Conservation (phyloP, 441 rosid species). For the Syzygium syzygioides region DNA sequence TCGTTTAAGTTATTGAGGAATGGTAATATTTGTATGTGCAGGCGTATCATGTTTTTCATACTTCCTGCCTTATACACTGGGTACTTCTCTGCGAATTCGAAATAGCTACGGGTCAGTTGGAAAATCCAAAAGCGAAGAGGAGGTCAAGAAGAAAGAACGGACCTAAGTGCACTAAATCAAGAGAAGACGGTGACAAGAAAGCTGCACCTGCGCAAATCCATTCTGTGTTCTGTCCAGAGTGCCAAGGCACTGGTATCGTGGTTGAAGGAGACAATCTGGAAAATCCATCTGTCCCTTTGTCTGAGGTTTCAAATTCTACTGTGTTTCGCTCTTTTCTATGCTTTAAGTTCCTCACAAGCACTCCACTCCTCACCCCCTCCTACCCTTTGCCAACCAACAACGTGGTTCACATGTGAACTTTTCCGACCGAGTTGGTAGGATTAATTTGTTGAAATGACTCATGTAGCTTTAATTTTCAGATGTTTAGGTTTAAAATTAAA, state of each 20-base stretch:
- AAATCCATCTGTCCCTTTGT: constrained; percentile 55
- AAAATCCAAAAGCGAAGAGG: constrained; percentile 31
- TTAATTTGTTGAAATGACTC: not conserved
- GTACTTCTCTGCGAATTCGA: constrained; percentile 75
- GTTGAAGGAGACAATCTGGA: constrained; percentile 55
- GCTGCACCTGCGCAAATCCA: constrained; percentile 31
- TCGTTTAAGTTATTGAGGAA: not conserved
- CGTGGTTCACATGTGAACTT: not conserved
- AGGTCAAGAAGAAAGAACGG: constrained; percentile 51
- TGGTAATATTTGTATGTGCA: constrained; percentile 15
- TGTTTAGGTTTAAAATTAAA: constrained; percentile 72
- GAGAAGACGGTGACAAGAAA: constrained; percentile 25
- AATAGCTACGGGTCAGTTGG: constrained; percentile 37
- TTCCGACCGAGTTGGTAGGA: not conserved
- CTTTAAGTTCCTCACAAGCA: not conserved
- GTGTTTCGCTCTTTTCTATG: not conserved
- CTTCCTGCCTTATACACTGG: constrained; percentile 92
- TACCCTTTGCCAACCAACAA: not conserved
- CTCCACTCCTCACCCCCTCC: not conserved
- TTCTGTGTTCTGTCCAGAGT: constrained; percentile 83
- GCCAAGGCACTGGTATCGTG: constrained; percentile 78
- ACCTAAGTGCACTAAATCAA: constrained; percentile 29
- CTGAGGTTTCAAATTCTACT: constrained; percentile 46
- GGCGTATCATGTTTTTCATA: constrained; percentile 92
- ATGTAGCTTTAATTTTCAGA: constrained; percentile 27